Percentiles rank a stretch among this genome's conserved stretches.
These are phyloP conservation scores for Kitagawia praeruptora DNA, from an alignment of 129 eudicot genomes.

Conservation along the genomic window DNA sequence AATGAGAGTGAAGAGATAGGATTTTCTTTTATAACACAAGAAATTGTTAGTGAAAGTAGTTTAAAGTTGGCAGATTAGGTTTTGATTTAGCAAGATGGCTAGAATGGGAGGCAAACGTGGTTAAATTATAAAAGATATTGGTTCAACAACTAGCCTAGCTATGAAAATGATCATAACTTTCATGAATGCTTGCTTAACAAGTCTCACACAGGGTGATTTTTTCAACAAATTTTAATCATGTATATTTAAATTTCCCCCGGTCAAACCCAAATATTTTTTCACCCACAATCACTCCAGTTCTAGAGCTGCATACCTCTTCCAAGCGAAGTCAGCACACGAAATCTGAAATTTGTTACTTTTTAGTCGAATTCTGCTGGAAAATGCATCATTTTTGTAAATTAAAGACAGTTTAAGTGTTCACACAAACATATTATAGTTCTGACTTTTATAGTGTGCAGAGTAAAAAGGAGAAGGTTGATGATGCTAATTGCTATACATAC, in stretches of 20 bases:
- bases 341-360: not conserved
- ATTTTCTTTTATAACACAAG: not conserved
- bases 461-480: too few species aligned
- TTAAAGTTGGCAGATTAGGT: slow-evolving; percentile 75
- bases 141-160: slow-evolving; percentile 37
- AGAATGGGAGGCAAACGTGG: slow-evolving; percentile 1
- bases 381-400: not conserved
- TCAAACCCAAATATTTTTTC: not conserved
- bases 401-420: not conserved
- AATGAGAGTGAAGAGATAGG: not conserved
- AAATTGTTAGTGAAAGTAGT: not conserved
- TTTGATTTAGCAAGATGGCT: slow-evolving; percentile 35
- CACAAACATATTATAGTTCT: not conserved
- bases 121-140: slow-evolving; percentile 23
- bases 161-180: slow-evolving; percentile 33
- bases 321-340: not conserved
- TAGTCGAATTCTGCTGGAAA: not conserved
- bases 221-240: not conserved
- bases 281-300: not conserved
- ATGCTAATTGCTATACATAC: too few species aligned
- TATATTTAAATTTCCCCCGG: not conserved
- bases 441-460: not conserved
- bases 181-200: slow-evolving; percentile 42
- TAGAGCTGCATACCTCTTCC: not conserved
- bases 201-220: not conserved